Base-by-base conservation (phyloP, 2,329 filamentous ascomycete species). In the Cladosporium sp. region DNA sequence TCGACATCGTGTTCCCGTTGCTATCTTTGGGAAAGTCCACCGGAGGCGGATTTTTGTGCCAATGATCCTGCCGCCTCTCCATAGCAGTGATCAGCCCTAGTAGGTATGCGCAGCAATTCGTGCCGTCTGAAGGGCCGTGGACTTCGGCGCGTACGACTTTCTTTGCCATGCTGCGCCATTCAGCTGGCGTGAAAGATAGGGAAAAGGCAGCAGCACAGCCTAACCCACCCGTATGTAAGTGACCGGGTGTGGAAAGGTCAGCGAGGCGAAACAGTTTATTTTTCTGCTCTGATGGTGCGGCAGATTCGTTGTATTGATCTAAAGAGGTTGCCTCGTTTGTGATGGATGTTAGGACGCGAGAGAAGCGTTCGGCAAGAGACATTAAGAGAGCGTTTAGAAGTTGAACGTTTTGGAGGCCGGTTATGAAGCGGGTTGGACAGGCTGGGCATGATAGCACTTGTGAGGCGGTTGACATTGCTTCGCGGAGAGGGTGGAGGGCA, bases 71-170 rank as follows among this genome's bases (percentile, higher is more conserved):
- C 67, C 82, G 72, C 30, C 76, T 66, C 69, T 81, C 78, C 70
- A 81, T 76, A 64, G 77, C 73, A 28, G 76, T 71, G 4, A 81
- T 66, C 21, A 83, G 64, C 2, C 71, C 72, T 55, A 76, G 66
- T 11, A 84, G 68, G 15, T 76, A 78, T 70, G 65, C 65, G 67
- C 73, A 73, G 58, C 73, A 73, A 1, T 65, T 66, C 60, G 71
- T 70, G 3, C 71, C 71, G 21, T 72, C 70, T 1, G 60, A 57
- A 3, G 71, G 76, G 0, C 81, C 81, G 8, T 78, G 54, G 1
- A 84, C 72, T 69, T 83, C 81, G 1, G 77, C 78, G 64, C 74
- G 78, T 28, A 84, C 74, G n/a, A 80, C 80, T 60, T 78, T 79
- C 70, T 81, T 81, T 3, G 78, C 79, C 58, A 84, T 68, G 10